These are phyloP conservation scores for Melampsora larici-populina DNA, from an alignment of 1,284 basidiomycete genomes.

Conservation along the genomic window DNA sequence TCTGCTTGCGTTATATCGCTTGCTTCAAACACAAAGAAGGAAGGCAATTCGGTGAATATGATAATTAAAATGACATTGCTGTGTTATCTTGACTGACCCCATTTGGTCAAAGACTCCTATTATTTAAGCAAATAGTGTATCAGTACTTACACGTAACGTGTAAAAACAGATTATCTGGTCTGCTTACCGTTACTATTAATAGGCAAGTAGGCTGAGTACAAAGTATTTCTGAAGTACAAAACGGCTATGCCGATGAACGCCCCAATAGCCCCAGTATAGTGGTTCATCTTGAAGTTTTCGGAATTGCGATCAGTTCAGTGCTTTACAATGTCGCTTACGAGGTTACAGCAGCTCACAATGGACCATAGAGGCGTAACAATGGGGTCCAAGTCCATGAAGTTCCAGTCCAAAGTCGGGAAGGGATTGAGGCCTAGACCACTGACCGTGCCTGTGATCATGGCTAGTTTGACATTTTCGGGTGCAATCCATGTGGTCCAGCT, in stretches of 20 bases:
- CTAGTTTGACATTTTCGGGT: constrained; percentile 42
- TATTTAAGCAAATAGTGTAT: neutral
- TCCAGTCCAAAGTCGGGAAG: constrained; percentile 58
- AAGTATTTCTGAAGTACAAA: constrained; percentile 19
- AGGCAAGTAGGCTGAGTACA: constrained; percentile 45
- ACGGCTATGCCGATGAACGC: constrained; percentile 5
- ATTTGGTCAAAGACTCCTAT: constrained; percentile 34
- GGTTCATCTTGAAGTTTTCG: constrained; percentile 14
- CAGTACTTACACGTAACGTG: neutral
- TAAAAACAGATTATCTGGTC: neutral
- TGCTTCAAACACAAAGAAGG: neutral
- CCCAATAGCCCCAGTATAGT: constrained; percentile 15
- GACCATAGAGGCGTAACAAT: constrained; percentile 51
- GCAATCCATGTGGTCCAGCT: constrained; percentile 42
- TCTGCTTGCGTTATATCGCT: constrained; percentile 29
- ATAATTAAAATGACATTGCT: neutral
- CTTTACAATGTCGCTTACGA: constrained; percentile 48
- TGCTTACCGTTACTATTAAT: constrained; percentile 45
- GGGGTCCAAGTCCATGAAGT: constrained; percentile 50
- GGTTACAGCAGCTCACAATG: constrained; percentile 46
- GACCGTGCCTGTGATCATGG: constrained; percentile 45
- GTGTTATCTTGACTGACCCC: constrained; percentile 16
- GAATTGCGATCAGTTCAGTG: constrained; percentile 1
- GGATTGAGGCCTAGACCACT: constrained; percentile 54
- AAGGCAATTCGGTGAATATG: neutral